phyloP scores from a whole-genome alignment of 2,329 filamentous ascomycete species.

The Diaporthe humulicola region DNA sequence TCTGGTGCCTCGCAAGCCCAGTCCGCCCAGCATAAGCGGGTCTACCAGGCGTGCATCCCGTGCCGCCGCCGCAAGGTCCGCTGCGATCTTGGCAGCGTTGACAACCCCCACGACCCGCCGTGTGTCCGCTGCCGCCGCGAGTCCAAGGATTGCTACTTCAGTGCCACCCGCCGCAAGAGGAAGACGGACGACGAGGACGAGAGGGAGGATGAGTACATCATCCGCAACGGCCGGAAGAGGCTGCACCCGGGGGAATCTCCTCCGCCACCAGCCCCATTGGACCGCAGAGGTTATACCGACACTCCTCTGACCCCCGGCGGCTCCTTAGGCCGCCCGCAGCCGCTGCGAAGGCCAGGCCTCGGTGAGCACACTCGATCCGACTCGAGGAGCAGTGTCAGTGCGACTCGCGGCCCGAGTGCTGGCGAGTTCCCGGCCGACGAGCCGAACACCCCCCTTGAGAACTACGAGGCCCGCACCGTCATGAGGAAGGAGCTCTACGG shows the following conservation, averaged over 20 bases:
- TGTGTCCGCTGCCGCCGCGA: slow-evolving; percentile 95
- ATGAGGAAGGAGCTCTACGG: slow-evolving; percentile 85
- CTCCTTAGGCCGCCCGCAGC: slow-evolving; percentile 74
- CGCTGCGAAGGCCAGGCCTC: slow-evolving; percentile 70
- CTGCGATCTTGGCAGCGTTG: slow-evolving; percentile 80
- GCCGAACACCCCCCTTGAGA: slow-evolving; percentile 73
- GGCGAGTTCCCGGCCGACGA: slow-evolving; percentile 61
- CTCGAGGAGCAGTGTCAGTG: slow-evolving; percentile 50
- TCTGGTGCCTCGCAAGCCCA: slow-evolving; percentile 39
- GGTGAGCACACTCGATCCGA: slow-evolving; percentile 53
- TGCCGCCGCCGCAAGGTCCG: slow-evolving; percentile 73
- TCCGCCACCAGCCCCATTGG: slow-evolving; percentile 53
- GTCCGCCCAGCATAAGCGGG: slow-evolving; percentile 67
- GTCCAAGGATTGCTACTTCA: slow-evolving; percentile 98
- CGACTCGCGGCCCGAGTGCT: slow-evolving; percentile 44
- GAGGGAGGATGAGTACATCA: slow-evolving; percentile 74
- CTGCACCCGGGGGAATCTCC: slow-evolving; percentile 62
- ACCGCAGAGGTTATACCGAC: slow-evolving; percentile 62
- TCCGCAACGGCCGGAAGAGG: slow-evolving; percentile 81
- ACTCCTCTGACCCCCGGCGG: slow-evolving; percentile 76
- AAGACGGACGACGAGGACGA: slow-evolving; percentile 75
- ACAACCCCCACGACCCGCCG: slow-evolving; percentile 93
- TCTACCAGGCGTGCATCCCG: slow-evolving; percentile 74
- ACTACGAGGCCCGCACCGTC: slow-evolving; percentile 73
- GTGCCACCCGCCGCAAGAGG: slow-evolving; percentile 91